Evolutionary conservation across 768 basidiomycete species (phyloP), one percentile per base, ranked within the genome.

Genomic region (Bullera alba): DNA sequence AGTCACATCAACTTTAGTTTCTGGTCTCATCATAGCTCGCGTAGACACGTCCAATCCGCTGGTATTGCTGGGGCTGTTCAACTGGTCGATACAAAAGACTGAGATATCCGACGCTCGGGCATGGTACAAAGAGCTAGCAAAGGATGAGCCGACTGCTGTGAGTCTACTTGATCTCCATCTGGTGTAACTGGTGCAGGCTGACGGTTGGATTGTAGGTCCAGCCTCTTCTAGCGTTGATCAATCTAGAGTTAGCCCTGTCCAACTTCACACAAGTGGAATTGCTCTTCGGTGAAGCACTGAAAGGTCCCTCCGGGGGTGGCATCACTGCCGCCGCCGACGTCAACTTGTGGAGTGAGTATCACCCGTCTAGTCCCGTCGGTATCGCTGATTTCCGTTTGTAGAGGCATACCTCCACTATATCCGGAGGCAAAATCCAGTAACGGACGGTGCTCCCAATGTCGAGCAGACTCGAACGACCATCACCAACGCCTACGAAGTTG

Each of bases 391-490:
- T 25, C 2, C 29, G 29, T 21, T 35, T 25, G 32, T 47, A 70
- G 85, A 82, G 67, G 88, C 86, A 66, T 99, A 99, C 73, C 76
- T 99, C 56, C 83, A 83, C 38, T 96, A 95, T 73, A 88, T 99
- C 65, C 81, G 93, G 79, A 86, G 74, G 61, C 83, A 80, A 54
- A 72, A 74, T 23, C 80, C 84, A 0, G 56, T 71, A 30, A 63
- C 68, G 19, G 60, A 70, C 19, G 70, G 71, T n/a, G 56, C 61
- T 2, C 41, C 68, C 16, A 70, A 73, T 41, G 66, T 56, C 14
- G 72, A 74, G 34, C 73, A 75, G 27, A 81, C 83, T 37, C 81
- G 91, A 48, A 84, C 87, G 35, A 81, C 79, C 16, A 81, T 97
- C 54, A 81, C 82, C 34, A 84, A 87, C 61, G 87, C 91, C 12